Evolutionary conservation across 1,284 basidiomycete genomes (phyloP).

Genomic region (Cutaneotrichosporon dermatis): DNA sequence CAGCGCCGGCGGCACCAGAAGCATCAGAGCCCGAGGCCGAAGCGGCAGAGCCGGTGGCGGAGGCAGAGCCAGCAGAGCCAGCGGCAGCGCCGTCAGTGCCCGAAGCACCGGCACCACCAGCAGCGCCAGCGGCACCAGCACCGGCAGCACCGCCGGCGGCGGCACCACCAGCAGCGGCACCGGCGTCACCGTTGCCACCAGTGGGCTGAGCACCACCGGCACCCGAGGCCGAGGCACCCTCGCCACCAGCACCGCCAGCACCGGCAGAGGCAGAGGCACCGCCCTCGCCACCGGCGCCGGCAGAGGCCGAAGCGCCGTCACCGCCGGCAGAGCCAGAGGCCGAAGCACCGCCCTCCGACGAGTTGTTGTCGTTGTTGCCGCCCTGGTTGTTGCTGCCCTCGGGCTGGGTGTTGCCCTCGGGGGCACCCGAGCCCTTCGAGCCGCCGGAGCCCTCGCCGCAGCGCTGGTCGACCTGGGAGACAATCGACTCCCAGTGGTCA

Average conservation of each 20-base stretch:
- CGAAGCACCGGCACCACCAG: neutral
- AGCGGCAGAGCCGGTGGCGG: slow-evolving; percentile 1
- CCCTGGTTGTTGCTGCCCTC: neutral
- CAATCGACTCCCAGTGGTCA: slow-evolving; percentile 7
- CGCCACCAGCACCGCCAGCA: too few relatives aligned
- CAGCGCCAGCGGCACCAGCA: neutral
- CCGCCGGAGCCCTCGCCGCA: slow-evolving; percentile 2
- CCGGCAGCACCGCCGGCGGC: slow-evolving; percentile 15
- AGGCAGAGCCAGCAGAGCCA: neutral
- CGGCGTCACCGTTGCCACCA: slow-evolving; percentile 20
- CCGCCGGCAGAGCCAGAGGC: too few relatives aligned
- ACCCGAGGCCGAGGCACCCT: too few relatives aligned
- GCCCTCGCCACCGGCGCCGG: too few relatives aligned
- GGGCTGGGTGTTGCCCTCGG: neutral
- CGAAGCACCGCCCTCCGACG: too few relatives aligned
- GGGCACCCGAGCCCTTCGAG: neutral
- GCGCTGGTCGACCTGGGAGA: neutral
- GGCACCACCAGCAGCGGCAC: neutral
- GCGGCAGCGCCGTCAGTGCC: neutral
- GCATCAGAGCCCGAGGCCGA: slow-evolving; percentile 1
- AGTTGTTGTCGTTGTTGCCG: neutral
- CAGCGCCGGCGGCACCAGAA: too few relatives aligned
- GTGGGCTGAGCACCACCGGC: neutral
- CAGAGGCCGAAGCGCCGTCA: too few relatives aligned
- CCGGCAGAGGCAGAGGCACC: too few relatives aligned